phyloP scores from a whole-genome alignment of 169 alveolate genomes.

The Eimeria maxima region DNA sequence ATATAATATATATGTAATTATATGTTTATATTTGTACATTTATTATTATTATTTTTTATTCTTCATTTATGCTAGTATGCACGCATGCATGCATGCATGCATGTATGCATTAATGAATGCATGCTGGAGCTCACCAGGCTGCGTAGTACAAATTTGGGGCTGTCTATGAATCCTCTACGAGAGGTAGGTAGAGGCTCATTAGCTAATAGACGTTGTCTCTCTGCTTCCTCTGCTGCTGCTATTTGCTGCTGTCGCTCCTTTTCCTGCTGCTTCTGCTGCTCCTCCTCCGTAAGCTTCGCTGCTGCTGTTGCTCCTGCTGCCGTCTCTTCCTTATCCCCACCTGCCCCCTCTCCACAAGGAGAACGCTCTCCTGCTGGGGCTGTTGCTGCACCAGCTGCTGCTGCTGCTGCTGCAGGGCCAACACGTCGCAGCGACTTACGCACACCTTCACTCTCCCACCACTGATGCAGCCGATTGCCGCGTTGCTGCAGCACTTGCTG shows the following conservation, averaged over 20 bases:
- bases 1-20: too few species aligned
- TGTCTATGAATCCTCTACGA: slow-evolving; percentile 8
- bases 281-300: too few species aligned
- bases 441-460: slow-evolving; percentile 51
- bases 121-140: slow-evolving; percentile 10
- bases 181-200: slow-evolving; percentile 69
- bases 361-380: background rate
- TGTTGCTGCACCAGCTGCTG: slow-evolving; percentile 1
- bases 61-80: too few species aligned
- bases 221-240: slow-evolving; percentile 45
- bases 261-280: background rate
- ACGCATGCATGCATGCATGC: background rate
- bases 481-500: slow-evolving; percentile 60
- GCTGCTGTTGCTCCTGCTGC: background rate
- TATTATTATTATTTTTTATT: too few species aligned
- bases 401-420: slow-evolving; percentile 34
- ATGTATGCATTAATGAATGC: background rate
- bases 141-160: slow-evolving; percentile 46
- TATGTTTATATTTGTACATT: too few species aligned
- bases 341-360: background rate
- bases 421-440: slow-evolving; percentile 55
- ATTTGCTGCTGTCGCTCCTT: slow-evolving; percentile 21
- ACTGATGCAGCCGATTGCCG: slow-evolving; percentile 29
- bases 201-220: slow-evolving; percentile 12
- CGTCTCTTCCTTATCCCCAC: background rate